Percentiles rank a stretch among this genome's conserved stretches.
Evolutionary conservation across 179 eudicot genomes (phyloP).

Genomic region (Silene vulgaris): DNA sequence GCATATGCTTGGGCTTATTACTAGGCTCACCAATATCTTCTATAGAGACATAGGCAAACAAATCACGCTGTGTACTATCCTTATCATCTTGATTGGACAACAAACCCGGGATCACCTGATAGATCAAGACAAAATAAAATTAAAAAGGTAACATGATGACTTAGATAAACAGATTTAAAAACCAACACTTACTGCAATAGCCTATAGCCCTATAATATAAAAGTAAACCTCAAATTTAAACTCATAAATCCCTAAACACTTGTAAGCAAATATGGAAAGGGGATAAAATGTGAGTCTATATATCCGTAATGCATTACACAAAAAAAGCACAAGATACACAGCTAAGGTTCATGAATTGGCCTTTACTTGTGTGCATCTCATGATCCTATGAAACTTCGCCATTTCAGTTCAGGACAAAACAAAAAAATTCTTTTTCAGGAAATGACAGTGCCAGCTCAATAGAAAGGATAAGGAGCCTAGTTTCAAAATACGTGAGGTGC

Average conservation of each 20-base stretch:
- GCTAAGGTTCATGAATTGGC: background rate
- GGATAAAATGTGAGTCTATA: background rate
- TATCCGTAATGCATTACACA: background rate
- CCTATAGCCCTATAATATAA: background rate
- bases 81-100: conserved; percentile 28
- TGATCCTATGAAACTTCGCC: background rate
- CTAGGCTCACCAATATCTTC: conserved; percentile 33
- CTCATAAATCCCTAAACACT: background rate
- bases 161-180: background rate
- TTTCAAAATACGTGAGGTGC: too few species aligned
- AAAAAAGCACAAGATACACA: background rate
- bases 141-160: background rate
- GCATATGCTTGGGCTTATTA: conserved; percentile 21
- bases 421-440: too few species aligned
- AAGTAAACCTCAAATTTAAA: background rate
- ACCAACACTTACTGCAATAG: background rate
- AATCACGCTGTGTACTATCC: conserved; percentile 36
- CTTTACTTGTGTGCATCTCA: background rate
- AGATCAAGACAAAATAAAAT: conserved; percentile 1
- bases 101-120: conserved; percentile 77
- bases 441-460: too few species aligned
- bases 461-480: too few species aligned
- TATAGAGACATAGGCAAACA: conserved; percentile 61
- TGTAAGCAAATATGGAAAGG: too few species aligned
- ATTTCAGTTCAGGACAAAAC: too few species aligned